These are phyloP conservation scores for Penicillium paradoxum DNA, from an alignment of 495 filamentous ascomycete genomes.

Conservation along the genomic window DNA sequence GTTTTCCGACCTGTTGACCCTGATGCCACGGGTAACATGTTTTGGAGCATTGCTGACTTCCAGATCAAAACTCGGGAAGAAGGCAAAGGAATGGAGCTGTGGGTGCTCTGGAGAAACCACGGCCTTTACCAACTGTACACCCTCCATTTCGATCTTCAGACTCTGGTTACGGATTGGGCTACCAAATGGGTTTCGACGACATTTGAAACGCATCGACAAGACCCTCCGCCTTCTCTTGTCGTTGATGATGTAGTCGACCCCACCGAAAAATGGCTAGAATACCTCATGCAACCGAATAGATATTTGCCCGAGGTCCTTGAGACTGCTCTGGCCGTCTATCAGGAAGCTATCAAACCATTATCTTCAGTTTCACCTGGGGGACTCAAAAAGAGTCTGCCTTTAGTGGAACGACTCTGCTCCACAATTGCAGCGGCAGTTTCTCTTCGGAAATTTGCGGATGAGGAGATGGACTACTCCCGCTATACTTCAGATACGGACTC, in stretches of 20 bases:
- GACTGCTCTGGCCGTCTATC: slow-evolving; percentile 71
- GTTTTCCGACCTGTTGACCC: slow-evolving; percentile 63
- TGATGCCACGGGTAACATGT: slow-evolving; percentile 64
- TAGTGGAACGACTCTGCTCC: slow-evolving; percentile 65
- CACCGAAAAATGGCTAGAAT: slow-evolving; percentile 47
- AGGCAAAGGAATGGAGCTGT: slow-evolving; percentile 59
- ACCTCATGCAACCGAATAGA: slow-evolving; percentile 75
- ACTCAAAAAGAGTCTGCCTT: slow-evolving; percentile 44
- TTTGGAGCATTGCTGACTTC: slow-evolving; percentile 88
- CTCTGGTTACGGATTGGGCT: slow-evolving; percentile 54
- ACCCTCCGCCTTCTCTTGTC: slow-evolving; percentile 47
- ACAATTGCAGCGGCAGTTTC: slow-evolving; percentile 61
- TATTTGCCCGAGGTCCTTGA: slow-evolving; percentile 75
- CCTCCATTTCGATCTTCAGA: slow-evolving; percentile 51
- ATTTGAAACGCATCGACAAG: slow-evolving; percentile 54
- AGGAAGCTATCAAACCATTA: slow-evolving; percentile 49
- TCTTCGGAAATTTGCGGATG: slow-evolving; percentile 53
- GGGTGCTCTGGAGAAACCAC: slow-evolving; percentile 86
- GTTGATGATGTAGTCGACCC: slow-evolving; percentile 58
- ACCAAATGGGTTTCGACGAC: slow-evolving; percentile 69
- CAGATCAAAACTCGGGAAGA: slow-evolving; percentile 52
- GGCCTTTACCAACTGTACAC: slow-evolving; percentile 69
- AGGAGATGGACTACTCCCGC: slow-evolving; percentile 65
- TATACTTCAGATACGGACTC: slow-evolving; percentile 65
- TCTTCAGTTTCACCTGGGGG: slow-evolving; percentile 26